Evolutionary conservation across 2,329 filamentous ascomycete species (phyloP).

Genomic region (Diaporthe amygdali): DNA sequence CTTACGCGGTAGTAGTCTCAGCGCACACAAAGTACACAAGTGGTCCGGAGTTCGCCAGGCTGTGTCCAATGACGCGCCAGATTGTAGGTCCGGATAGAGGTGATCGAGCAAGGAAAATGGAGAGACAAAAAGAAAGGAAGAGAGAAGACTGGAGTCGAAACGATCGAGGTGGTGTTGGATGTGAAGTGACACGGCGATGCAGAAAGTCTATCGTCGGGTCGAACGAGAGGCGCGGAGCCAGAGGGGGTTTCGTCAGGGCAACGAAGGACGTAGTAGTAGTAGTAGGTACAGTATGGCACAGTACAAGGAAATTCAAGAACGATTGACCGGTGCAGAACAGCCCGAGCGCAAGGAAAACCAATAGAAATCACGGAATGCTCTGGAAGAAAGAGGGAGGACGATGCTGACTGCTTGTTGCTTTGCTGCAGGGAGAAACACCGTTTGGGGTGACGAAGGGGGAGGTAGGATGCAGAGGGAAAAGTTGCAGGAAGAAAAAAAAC

Average conservation of each 20-base stretch:
- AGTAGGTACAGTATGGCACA: conserved; percentile 15
- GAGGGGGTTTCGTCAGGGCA: background rate
- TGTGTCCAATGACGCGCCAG: conserved; percentile 4
- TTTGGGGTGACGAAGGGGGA: background rate
- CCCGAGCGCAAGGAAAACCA: conserved; percentile 12
- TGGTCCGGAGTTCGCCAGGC: background rate
- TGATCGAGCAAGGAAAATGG: background rate
- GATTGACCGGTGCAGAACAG: conserved; percentile 14
- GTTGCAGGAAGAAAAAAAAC: background rate
- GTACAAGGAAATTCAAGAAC: conserved; percentile 19
- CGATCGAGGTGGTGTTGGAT: conserved; percentile 11
- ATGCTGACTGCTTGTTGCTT: conserved; percentile 21
- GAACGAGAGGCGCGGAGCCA: conserved; percentile 15
- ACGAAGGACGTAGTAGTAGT: conserved; percentile 14
- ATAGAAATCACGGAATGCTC: background rate
- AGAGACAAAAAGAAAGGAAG: conserved; percentile 4
- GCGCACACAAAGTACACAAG: conserved; percentile 7
- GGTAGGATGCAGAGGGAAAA: background rate
- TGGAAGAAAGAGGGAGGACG: background rate
- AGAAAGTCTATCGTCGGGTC: background rate
- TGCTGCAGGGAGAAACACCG: conserved; percentile 15
- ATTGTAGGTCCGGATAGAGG: background rate
- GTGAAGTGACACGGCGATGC: conserved; percentile 18
- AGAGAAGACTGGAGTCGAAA: background rate
- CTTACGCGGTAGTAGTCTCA: background rate